Evolutionary conservation across 2,329 filamentous ascomycete genomes (phyloP), one percentile per base, ranked within the genome.

Genomic region (Aschersonia sp.): DNA sequence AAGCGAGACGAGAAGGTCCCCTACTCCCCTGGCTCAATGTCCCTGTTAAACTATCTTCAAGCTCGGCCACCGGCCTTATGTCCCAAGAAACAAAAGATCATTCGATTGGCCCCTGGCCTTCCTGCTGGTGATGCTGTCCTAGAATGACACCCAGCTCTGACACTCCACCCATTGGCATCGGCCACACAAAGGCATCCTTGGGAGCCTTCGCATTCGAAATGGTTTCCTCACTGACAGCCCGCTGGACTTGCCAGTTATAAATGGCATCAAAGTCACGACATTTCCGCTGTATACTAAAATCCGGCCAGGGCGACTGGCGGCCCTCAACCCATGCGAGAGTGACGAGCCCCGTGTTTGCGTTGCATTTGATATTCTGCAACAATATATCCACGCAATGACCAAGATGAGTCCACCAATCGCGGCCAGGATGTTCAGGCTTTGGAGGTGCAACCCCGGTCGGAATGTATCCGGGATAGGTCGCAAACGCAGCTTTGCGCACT

Each of bases 361-460:
- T 45, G 49, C 56, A 56, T 48, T 55, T 50, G 29, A 58, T 40
- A 20, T 50, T 48, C 32, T 56, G 48, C 31, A 55, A 45, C 3
- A 56, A 32, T 7, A 50, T 46, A 32, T 54, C 35, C n/a, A 51
- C 46, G 48, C 54, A 55, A 44, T 56, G 54, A 30, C 45, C 45
- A 1, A 49, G 30, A 35, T 56, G 53, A 5, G 47, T 30, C 42
- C 46, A 42, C 40, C 40, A 42, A 7, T 10, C 3, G 5, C 20
- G 9, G 40, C 3, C 40, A 12, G 6, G 35, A 12, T 7, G 7
- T 38, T 38, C 35, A 7, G 35, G 35, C 35, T 38, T 12, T 20
- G 20, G 20, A 10, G 6, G 32, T 38, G 32, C 32, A 6, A 2
- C 32, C 32, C 6, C 32, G 10, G 32, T 6, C 9, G 40, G 40